phyloP scores from a whole-genome alignment of 2,329 filamentous ascomycete genomes.

The Hymenoscyphus occultus region DNA sequence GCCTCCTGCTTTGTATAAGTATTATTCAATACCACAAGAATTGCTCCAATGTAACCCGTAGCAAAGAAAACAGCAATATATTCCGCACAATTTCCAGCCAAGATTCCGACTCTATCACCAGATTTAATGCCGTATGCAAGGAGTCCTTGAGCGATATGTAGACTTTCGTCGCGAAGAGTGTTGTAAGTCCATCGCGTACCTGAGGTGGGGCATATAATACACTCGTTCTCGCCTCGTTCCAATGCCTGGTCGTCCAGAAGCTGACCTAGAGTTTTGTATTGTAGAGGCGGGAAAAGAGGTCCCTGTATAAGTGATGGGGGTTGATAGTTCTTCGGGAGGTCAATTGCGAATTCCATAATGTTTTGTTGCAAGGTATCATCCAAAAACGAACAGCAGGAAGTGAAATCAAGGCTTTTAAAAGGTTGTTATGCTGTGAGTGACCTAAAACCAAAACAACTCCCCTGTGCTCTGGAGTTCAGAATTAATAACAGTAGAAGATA shows the following conservation, averaged over 20 bases:
- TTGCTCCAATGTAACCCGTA: slow-evolving; percentile 51
- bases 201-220: slow-evolving; percentile 10
- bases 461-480: background rate
- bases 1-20: slow-evolving; percentile 75
- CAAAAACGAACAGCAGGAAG: background rate
- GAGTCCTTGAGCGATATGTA: slow-evolving; percentile 36
- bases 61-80: slow-evolving; percentile 35
- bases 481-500: background rate
- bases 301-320: slow-evolving; percentile 60
- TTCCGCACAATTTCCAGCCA: slow-evolving; percentile 26
- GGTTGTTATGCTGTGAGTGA: background rate
- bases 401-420: background rate
- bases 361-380: background rate
- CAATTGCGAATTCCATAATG: slow-evolving; percentile 13
- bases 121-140: slow-evolving; percentile 16
- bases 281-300: slow-evolving; percentile 63
- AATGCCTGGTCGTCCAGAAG: slow-evolving; percentile 69
- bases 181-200: slow-evolving; percentile 33
- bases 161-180: slow-evolving; percentile 39
- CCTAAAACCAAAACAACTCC: background rate
- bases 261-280: slow-evolving; percentile 70
- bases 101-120: slow-evolving; percentile 26
- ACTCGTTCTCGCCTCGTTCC: slow-evolving; percentile 60
- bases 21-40: slow-evolving; percentile 77
- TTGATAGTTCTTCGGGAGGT: slow-evolving; percentile 9